A percentile compares a stretch with the other conserved stretches of the same genome.
Evolutionary conservation across 345 rosid species (phyloP).

Genomic region (Alliaria petiolata): DNA sequence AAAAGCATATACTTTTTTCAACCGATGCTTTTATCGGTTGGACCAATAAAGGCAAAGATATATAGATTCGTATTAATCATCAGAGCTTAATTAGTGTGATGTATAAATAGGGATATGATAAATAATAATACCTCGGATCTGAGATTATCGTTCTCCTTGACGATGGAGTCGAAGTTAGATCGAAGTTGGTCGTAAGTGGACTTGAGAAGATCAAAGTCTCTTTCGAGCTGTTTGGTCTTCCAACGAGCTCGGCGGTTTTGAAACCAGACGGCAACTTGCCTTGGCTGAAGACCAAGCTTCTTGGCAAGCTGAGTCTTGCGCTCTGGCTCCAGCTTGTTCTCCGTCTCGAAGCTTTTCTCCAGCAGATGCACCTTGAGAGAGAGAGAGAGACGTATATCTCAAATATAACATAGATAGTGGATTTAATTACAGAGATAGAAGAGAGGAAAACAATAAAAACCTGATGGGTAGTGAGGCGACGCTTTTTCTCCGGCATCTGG

Average conservation of each 20-base stretch:
- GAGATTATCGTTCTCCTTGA: slow-evolving; percentile 62
- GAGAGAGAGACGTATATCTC: too few relatives aligned
- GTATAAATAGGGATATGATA: too few relatives aligned
- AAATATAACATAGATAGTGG: too few relatives aligned
- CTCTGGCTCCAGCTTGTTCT: slow-evolving; percentile 97
- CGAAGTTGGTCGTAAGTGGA: slow-evolving; percentile 73
- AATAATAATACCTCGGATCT: slow-evolving; percentile 52
- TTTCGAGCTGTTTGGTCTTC: slow-evolving; percentile 91
- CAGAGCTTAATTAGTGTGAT: not conserved
- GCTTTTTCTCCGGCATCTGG: slow-evolving; percentile 77
- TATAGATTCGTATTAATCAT: not conserved
- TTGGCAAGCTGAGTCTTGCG: slow-evolving; percentile 78
- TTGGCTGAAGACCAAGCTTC: slow-evolving; percentile 82
- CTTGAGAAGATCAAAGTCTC: slow-evolving; percentile 77
- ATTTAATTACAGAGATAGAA: not conserved
- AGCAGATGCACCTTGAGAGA: slow-evolving; percentile 50
- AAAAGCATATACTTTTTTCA: slow-evolving; percentile 12
- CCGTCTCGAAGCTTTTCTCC: slow-evolving; percentile 92
- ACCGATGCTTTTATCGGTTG: slow-evolving; percentile 18
- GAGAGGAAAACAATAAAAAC: slow-evolving; percentile 22
- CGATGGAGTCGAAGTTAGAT: slow-evolving; percentile 47
- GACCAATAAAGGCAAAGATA: slow-evolving; percentile 3
- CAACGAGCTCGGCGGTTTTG: slow-evolving; percentile 96
- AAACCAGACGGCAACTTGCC: slow-evolving; percentile 98
- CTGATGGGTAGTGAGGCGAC: slow-evolving; percentile 78